Percentiles rank a stretch among this genome's conserved stretches.
Evolutionary conservation across 139 green algal species (phyloP).

Genomic region (Micractinium conductrix): DNA sequence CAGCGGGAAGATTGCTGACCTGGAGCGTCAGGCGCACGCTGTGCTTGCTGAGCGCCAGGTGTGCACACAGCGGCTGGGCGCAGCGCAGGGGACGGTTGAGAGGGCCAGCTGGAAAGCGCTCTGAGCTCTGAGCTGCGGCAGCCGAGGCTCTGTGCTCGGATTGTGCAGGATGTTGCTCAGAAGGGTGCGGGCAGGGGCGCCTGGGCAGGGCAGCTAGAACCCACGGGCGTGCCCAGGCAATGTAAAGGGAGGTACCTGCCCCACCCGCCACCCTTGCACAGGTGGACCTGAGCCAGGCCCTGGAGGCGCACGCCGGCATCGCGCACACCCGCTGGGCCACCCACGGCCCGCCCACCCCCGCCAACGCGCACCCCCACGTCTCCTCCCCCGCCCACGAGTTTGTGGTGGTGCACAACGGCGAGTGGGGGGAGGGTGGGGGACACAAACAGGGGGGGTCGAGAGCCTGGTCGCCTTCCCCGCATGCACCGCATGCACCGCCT

Average conservation of each 20-base stretch:
- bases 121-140: too few relatives aligned
- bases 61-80: neutral
- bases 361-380: slow-evolving; percentile 92
- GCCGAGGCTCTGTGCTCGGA: too few relatives aligned
- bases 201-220: too few relatives aligned
- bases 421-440: too few relatives aligned
- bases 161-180: too few relatives aligned
- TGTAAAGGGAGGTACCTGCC: too few relatives aligned
- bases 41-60: slow-evolving; percentile 33
- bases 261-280: neutral
- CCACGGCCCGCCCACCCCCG: slow-evolving; percentile 80
- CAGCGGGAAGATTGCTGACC: slow-evolving; percentile 89
- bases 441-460: too few relatives aligned
- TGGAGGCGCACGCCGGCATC: slow-evolving; percentile 82
- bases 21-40: slow-evolving; percentile 69
- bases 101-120: neutral
- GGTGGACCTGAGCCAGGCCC: slow-evolving; percentile 55
- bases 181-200: too few relatives aligned
- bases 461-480: too few relatives aligned
- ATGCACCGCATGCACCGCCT: too few relatives aligned
- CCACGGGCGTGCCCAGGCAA: too few relatives aligned
- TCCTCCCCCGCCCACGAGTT: slow-evolving; percentile 84
- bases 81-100: neutral
- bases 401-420: slow-evolving; percentile 99
- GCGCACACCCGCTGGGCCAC: slow-evolving; percentile 99